phyloP scores from a whole-genome alignment of 2,329 filamentous ascomycete species.

The Mycosphaerella sp. region DNA sequence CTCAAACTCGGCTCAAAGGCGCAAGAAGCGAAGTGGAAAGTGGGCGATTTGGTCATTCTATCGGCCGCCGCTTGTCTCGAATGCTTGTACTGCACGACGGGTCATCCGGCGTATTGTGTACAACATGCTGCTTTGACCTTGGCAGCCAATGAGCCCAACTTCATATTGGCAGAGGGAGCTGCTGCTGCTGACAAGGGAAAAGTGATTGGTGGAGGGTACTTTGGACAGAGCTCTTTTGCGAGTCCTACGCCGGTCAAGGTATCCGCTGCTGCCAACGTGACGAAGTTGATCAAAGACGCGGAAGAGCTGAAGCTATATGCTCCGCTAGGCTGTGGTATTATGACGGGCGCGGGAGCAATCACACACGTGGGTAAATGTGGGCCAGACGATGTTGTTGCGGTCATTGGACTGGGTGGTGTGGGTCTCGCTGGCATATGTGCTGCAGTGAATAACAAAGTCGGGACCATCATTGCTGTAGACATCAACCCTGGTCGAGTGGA shows the following conservation, averaged over 20 bases:
- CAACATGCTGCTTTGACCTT: constrained; percentile 36
- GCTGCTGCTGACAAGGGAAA: constrained; percentile 6
- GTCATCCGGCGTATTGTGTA: constrained; percentile 43
- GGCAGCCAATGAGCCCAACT: constrained; percentile 20
- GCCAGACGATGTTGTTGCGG: constrained; percentile 29
- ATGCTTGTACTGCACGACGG: constrained; percentile 42
- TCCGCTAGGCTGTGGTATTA: constrained; percentile 41
- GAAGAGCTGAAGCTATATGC: constrained; percentile 33
- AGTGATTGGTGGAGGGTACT: constrained; percentile 31
- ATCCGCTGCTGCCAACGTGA: constrained; percentile 28
- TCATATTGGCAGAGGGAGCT: constrained; percentile 12
- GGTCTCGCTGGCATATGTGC: constrained; percentile 39
- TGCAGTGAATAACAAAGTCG: constrained; percentile 28
- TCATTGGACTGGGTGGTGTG: constrained; percentile 40
- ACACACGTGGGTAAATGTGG: constrained; percentile 33
- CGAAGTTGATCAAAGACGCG: constrained; percentile 15
- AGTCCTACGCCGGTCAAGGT: constrained; percentile 29
- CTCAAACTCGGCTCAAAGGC: constrained; percentile 15
- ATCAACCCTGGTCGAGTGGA: constrained; percentile 39
- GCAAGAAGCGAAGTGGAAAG: constrained; percentile 9
- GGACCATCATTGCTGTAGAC: constrained; percentile 43
- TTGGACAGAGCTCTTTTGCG: constrained; percentile 37
- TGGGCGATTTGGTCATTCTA: constrained; percentile 41
- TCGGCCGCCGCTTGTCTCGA: constrained; percentile 39
- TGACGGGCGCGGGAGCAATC: constrained; percentile 42